Base-by-base conservation (phyloP, 2,329 filamentous ascomycete species). In the Aureobasidium sp. region DNA sequence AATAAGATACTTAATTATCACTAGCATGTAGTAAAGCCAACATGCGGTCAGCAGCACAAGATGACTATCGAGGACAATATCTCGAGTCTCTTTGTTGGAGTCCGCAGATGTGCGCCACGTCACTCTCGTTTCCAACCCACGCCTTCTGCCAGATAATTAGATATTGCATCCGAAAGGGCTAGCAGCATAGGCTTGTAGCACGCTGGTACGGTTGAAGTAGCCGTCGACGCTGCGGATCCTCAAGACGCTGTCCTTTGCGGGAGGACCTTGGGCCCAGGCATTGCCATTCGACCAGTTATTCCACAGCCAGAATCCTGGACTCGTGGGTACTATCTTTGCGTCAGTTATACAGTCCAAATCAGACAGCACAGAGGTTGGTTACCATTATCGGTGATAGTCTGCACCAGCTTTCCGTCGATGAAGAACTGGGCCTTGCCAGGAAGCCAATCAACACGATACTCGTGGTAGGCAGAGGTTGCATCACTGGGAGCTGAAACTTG, bases 401-500 rank as follows among this genome's bases (percentile, higher is more conserved):
- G 86, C n/a, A 91, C 74, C 9, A 80, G 72, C 11, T 74, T 62
- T 42, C 82, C 82, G 71, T 92, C 88, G 3, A 85, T 86, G 70
- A 86, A 91, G 74, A 90, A 92, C 14, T 81, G 71, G 8, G 91
- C 86, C 1, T 76, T 77, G 0, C 77, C 79, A 0, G 82, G 80
- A 15, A 85, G 72, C 75, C 88, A 91, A 73, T 93, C 89, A 72
- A 91, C 87, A 37, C 89, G 87, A 70, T 91, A 91, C 74, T 92
- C 89, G 73, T 92, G 88, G 73, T 90, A 91, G 0, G 82, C 79
- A 1, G 92, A 78, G 60, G 82, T 76, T 71, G 85, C 89, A 58
- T 80, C 83, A 4, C 78, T 76, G 2, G 86, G 87, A 51, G 76
- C 75, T 41, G 78, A 77, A 0, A 87, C 86, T 67, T 89, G 81